Conservation (phyloP, 139 green algal species). For the Trebouxia sp. region DNA sequence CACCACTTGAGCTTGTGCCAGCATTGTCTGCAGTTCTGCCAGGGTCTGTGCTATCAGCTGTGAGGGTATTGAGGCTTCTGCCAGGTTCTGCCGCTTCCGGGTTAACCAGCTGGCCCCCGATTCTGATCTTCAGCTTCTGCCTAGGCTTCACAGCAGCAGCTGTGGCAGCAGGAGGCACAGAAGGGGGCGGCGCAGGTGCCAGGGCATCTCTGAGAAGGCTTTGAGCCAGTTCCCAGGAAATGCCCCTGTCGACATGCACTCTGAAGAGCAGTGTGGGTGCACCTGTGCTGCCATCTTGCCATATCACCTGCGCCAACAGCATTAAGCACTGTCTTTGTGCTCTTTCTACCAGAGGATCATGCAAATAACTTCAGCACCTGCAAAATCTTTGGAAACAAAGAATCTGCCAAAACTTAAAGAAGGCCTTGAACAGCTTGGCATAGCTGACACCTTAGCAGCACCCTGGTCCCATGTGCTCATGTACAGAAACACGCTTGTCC, state of each 20-base stretch:
- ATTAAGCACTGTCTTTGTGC: background rate
- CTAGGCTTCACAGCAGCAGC: background rate
- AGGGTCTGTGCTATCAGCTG: background rate
- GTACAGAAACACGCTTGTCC: too few species aligned
- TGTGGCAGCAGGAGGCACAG: background rate
- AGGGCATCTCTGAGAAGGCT: slow-evolving; percentile 32
- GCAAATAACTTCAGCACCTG: too few species aligned
- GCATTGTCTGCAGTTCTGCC: background rate
- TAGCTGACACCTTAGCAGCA: too few species aligned
- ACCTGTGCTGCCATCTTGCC: slow-evolving; percentile 28
- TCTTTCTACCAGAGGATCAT: too few species aligned
- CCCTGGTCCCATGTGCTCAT: too few species aligned
- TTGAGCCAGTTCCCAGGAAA: slow-evolving; percentile 45
- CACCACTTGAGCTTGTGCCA: too few species aligned
- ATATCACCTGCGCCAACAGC: slow-evolving; percentile 14
- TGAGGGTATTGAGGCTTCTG: too few species aligned
- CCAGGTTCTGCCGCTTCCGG: too few species aligned
- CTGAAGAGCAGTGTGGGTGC: slow-evolving; percentile 48
- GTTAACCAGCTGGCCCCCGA: background rate
- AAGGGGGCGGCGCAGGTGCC: background rate
- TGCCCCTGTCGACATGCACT: slow-evolving; percentile 53
- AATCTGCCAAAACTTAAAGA: too few species aligned
- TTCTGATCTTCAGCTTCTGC: background rate
- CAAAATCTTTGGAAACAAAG: too few species aligned
- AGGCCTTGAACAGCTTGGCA: too few species aligned